Evolutionary conservation across 306 rosid species (phyloP).

Genomic region (Pterocarpus macrocarpus): DNA sequence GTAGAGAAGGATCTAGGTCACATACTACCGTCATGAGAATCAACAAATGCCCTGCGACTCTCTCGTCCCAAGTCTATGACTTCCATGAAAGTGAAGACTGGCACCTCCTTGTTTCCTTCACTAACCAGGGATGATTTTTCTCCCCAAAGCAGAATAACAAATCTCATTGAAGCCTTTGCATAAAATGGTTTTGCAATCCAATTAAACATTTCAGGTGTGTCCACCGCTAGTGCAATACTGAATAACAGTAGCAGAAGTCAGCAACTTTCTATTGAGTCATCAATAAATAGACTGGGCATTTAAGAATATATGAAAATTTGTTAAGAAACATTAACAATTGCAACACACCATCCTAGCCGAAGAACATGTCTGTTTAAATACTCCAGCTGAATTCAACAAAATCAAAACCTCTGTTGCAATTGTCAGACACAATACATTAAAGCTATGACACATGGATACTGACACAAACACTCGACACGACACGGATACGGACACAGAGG

Average conservation of each 20-base stretch:
- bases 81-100: slow-evolving; percentile 72
- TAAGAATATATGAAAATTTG: slow-evolving; percentile 22
- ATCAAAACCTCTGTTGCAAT: background rate
- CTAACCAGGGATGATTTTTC: slow-evolving; percentile 69
- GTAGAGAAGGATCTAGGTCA: slow-evolving; percentile 40
- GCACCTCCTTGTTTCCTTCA: slow-evolving; percentile 55
- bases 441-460: too few species aligned
- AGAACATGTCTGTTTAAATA: slow-evolving; percentile 1
- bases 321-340: slow-evolving; percentile 2
- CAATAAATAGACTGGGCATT: slow-evolving; percentile 30
- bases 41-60: slow-evolving; percentile 59
- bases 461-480: too few species aligned
- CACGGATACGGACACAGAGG: too few species aligned
- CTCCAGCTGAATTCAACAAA: slow-evolving; percentile 5
- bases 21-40: slow-evolving; percentile 71
- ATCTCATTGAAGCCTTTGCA: slow-evolving; percentile 69
- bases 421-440: background rate
- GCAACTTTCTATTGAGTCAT: slow-evolving; percentile 22
- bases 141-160: slow-evolving; percentile 93
- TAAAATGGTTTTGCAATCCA: slow-evolving; percentile 66
- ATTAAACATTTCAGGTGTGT: slow-evolving; percentile 82
- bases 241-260: slow-evolving; percentile 36
- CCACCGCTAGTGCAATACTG: slow-evolving; percentile 91
- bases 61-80: slow-evolving; percentile 71
- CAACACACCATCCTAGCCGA: slow-evolving; percentile 7